phyloP scores from a whole-genome alignment of 495 filamentous ascomycete species.

The Aspergillus panamensis region DNA sequence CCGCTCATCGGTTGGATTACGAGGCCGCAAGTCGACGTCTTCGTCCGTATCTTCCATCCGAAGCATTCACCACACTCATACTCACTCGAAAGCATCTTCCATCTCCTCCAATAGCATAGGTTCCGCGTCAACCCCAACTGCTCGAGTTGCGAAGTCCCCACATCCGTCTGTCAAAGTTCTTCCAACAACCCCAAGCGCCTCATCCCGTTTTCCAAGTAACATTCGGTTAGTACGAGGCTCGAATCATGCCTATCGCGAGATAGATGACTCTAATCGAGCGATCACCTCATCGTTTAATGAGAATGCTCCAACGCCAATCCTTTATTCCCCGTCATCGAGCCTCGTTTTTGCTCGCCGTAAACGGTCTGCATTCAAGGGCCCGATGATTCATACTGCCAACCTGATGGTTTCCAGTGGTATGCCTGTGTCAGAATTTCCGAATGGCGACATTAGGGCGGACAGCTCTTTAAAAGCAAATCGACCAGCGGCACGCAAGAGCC shows the following conservation, averaged over 20 bases:
- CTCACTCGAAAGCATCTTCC: conserved; percentile 90
- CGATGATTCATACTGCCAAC: conserved; percentile 59
- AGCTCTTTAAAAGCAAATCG: conserved; percentile 53
- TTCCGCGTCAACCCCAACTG: conserved; percentile 63
- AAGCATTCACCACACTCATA: conserved; percentile 80
- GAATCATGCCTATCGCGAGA: conserved; percentile 30
- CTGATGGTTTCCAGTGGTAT: conserved; percentile 35
- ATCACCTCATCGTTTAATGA: conserved; percentile 40
- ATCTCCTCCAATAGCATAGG: conserved; percentile 79
- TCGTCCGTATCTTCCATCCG: conserved; percentile 92
- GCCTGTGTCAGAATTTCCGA: conserved; percentile 38
- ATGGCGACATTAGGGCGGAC: conserved; percentile 38
- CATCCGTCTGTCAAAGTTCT: conserved; percentile 91
- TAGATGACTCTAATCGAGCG: conserved; percentile 25
- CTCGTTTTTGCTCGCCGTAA: conserved; percentile 91
- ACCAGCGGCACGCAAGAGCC: conserved; percentile 55
- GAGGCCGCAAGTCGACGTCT: conserved; percentile 92
- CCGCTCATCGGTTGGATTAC: conserved; percentile 67
- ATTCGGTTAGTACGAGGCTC: conserved; percentile 75
- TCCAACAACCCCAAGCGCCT: conserved; percentile 80
- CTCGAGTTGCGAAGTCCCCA: conserved; percentile 64
- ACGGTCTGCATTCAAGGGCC: conserved; percentile 84
- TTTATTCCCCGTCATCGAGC: conserved; percentile 54
- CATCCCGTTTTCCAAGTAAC: conserved; percentile 74
- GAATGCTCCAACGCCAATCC: conserved; percentile 35